phyloP scores from a whole-genome alignment of 352 stramenopile genomes.

The Phytophthora syringae region DNA sequence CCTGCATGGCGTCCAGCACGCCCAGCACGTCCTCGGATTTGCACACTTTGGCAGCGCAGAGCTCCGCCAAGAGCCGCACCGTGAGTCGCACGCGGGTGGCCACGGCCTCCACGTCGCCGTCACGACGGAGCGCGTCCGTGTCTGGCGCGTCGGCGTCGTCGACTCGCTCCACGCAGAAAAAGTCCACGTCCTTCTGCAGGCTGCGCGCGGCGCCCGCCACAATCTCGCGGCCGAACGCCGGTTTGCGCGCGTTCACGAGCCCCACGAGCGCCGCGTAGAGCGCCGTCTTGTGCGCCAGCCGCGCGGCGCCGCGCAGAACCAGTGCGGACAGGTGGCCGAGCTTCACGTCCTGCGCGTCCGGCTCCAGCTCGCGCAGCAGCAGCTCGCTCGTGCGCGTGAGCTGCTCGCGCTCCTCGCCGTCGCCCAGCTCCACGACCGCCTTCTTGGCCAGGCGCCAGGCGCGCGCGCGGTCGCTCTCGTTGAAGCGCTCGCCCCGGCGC shows the following conservation, averaged over 20 bases:
- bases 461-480: constrained; percentile 72
- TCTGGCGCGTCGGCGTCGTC: constrained; percentile 27
- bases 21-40: constrained; percentile 67
- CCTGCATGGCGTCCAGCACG: constrained; percentile 67
- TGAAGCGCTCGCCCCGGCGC: constrained; percentile 44
- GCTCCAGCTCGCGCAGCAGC: constrained; percentile 61
- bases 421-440: constrained; percentile 70
- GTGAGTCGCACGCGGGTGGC: constrained; percentile 61
- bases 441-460: constrained; percentile 82
- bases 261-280: constrained; percentile 72
- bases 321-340: constrained; percentile 59
- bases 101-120: constrained; percentile 50
- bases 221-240: constrained; percentile 60
- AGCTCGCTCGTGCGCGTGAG: constrained; percentile 46
- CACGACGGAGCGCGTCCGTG: constrained; percentile 27
- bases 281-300: constrained; percentile 74
- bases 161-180: constrained; percentile 47
- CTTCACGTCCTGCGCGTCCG: constrained; percentile 63
- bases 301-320: constrained; percentile 57
- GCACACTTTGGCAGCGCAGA: constrained; percentile 64
- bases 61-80: constrained; percentile 68
- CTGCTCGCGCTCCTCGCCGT: constrained; percentile 64
- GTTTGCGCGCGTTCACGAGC: constrained; percentile 70
- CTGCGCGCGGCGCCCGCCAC: constrained; percentile 40
- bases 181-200: constrained; percentile 68